Conservation (phyloP, 2,329 filamentous ascomycete species). For the Fusarium neocosmosporiellum region DNA sequence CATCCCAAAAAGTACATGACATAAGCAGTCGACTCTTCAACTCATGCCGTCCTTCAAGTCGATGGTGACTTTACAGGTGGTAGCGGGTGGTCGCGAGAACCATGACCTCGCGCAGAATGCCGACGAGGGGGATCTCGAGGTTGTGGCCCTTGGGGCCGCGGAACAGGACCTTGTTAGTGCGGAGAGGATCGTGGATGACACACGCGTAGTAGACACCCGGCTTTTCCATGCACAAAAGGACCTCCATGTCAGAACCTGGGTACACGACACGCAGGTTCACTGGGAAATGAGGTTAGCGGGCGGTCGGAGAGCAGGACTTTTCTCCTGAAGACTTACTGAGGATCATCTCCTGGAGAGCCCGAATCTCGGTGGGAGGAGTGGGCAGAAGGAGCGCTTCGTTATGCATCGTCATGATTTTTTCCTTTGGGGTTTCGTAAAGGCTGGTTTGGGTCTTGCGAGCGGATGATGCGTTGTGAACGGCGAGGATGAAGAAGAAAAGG, state of each 20-base stretch:
- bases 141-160: background rate
- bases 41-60: background rate
- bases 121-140: background rate
- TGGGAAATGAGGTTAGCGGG: background rate
- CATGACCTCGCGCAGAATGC: background rate
- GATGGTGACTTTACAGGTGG: background rate
- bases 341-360: background rate
- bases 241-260: background rate
- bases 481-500: background rate
- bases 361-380: background rate
- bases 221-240: background rate
- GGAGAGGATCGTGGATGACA: background rate
- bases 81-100: background rate
- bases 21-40: background rate
- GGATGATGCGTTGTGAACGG: background rate
- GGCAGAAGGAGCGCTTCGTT: background rate
- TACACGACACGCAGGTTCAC: background rate
- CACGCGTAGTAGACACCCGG: background rate
- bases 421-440: background rate
- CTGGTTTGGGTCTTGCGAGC: background rate
- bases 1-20: background rate
- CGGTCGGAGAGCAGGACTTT: no score
- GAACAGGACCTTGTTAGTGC: background rate
- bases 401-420: background rate
- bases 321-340: background rate